phyloP scores from a whole-genome alignment of 352 stramenopile species.

The Phytophthora boehmeriae region DNA sequence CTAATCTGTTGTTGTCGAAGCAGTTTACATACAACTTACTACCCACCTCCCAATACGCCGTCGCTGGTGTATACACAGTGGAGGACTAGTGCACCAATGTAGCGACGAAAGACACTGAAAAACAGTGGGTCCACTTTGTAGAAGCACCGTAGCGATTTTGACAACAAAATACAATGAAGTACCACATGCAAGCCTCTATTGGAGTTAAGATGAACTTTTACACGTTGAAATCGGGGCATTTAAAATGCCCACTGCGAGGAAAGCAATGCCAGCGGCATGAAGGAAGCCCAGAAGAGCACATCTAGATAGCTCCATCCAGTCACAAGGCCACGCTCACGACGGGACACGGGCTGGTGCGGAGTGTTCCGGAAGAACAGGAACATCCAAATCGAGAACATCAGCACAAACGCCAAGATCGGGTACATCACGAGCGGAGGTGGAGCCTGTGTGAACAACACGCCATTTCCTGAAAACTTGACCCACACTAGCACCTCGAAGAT shows the following conservation, averaged over 20 bases:
- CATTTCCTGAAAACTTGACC: slow-evolving; percentile 78
- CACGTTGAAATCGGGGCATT: not conserved
- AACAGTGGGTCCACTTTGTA: too few species aligned
- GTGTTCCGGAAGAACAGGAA: slow-evolving; percentile 66
- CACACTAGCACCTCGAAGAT: slow-evolving; percentile 83
- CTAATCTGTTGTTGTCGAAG: too few species aligned
- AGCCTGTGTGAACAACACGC: slow-evolving; percentile 61
- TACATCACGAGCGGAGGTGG: slow-evolving; percentile 60
- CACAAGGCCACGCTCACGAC: slow-evolving; percentile 28
- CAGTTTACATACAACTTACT: too few species aligned
- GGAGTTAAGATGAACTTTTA: too few species aligned
- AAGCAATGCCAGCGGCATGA: slow-evolving; percentile 77
- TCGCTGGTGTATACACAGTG: too few species aligned
- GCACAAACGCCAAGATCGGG: slow-evolving; percentile 63
- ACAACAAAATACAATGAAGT: too few species aligned
- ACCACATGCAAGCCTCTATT: too few species aligned
- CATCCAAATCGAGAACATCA: slow-evolving; percentile 82
- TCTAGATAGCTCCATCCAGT: slow-evolving; percentile 70
- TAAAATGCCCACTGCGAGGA: slow-evolving; percentile 87
- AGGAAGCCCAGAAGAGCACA: slow-evolving; percentile 87
- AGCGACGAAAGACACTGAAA: too few species aligned
- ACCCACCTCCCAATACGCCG: too few species aligned
- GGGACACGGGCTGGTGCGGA: slow-evolving; percentile 15
- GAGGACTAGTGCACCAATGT: too few species aligned
- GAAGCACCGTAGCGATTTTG: too few species aligned